Base-by-base conservation (phyloP, 768 basidiomycete genomes). In the Lactarius psammicola region DNA sequence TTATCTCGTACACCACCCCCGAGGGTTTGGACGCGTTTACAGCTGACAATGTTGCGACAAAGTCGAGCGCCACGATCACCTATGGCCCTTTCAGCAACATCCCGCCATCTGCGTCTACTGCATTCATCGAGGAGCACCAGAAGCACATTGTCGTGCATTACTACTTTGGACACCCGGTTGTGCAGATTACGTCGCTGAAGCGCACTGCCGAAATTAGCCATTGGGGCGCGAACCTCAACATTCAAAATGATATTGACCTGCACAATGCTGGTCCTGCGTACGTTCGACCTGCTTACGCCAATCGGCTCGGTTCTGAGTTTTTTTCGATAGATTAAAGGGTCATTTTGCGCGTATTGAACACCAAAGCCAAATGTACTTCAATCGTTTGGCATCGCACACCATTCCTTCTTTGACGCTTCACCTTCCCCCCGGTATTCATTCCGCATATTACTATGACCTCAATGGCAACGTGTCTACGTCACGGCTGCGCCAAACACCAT, bases 391-490 rank as follows among this genome's bases (percentile, higher is more conserved):
- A 8, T 79, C 87, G 23, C 90, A 94, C 67, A 83, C 89, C 62
- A 78, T 98, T 36, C 81, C 84, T n/a, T 83, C 85, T 28, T 72
- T 98, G 59, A 82, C 81, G n/a, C 77, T 97, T 53, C 85, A 87
- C 56, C 87, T 98, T 26, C 97, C 97, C 11, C 76, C 94, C 5
- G 88, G 89, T 36, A 87, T 95, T 63, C 85, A 85, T 67, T 85
- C 89, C 66, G 83, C 88, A 0, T 98, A 98, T 78, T 98, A 84
- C 78, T 92, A 90, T 74, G 97, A 99, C 76, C 78, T 85, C 58
- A 90, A 95, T 70, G 97, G 97, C 60, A 99, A 99, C 74, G 95
- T 99, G 51, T 98, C 96, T 1, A 98, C 95, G 7, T 97, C 96
- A 1, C 85, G 82, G 66, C 84, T 98, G 71, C 88, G 94, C 20